Evolutionary conservation across 108 stramenopile genomes (phyloP), one percentile per base, ranked within the genome.

Genomic region (Skeletonema marinoi): DNA sequence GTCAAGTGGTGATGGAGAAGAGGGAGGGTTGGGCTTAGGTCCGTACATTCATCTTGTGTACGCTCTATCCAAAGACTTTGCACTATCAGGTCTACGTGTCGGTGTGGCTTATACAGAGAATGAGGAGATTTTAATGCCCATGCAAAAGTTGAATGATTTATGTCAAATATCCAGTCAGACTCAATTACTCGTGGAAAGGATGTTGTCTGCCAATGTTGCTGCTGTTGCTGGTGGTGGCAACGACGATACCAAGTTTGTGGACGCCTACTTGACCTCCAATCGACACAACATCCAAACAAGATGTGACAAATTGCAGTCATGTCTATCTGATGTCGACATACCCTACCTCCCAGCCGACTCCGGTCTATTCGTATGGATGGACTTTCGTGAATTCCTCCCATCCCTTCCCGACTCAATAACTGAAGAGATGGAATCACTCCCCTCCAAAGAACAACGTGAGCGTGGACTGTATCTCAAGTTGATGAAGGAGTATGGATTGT

Each of bases 41-140:
- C 90, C 91, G 32, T 92, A 86, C 71, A 70, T 94, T 58, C 96
- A 96, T 71, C 71, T 92, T 10, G 92, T 96, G 4, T 96, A 92
- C 58, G 82, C 91, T 16, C 77, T 96, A 38, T 92, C 91, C 39
- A 96, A 96, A 81, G 96, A 96, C 82, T 95, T 93, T 84, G 92
- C 89, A 6, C 75, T 92, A 30, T 93, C 92, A 6, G 96, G 96
- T 54, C 62, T 96, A 13, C 85, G 96, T 21, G 91, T 94, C 1
- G 96, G 96, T 13, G 92, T 86, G 30, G 74, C 79, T 29, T 94
- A 93, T 61, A 88, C 92, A 6, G 92, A 93, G 71, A 94, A 94
- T 72, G 69, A 77, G 25, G 85, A 90, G 56, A 93, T 93, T 60
- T 70, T 87, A 11, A 41, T 90, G 3, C 89, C 92, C 10, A 65